Conservation (phyloP, 768 basidiomycete genomes). For the Candolleomyces efflorescens region DNA sequence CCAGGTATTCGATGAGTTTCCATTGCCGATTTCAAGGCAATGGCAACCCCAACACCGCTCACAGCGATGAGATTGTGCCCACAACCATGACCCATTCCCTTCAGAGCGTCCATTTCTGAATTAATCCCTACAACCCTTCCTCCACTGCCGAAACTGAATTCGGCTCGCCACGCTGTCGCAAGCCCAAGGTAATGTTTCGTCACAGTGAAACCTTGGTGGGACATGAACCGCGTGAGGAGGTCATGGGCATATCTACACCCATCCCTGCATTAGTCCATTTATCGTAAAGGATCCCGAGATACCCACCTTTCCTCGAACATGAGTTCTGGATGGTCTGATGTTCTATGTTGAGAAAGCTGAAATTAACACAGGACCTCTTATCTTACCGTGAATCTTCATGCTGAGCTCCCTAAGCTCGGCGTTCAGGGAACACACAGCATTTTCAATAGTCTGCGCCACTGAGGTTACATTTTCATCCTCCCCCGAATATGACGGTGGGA, state of each 20-base stretch:
- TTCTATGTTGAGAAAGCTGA: conserved; percentile 3
- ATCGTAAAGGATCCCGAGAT: neutral
- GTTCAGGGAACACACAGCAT: conserved; percentile 46
- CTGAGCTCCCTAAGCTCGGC: conserved; percentile 59
- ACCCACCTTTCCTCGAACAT: conserved; percentile 61
- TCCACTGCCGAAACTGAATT: conserved; percentile 53
- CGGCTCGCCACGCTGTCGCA: conserved; percentile 75
- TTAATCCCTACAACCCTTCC: conserved; percentile 74
- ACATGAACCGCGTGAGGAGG: conserved; percentile 62
- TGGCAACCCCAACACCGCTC: conserved; percentile 68
- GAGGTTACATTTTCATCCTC: conserved; percentile 23
- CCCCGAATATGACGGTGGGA: conserved; percentile 39
- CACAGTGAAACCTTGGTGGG: conserved; percentile 61
- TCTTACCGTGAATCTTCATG: conserved; percentile 66
- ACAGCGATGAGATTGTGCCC: conserved; percentile 84
- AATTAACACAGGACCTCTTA: neutral
- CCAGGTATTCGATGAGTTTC: conserved; percentile 59
- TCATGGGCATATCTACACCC: conserved; percentile 65
- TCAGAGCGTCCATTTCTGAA: conserved; percentile 72
- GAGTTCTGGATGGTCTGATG: conserved; percentile 60
- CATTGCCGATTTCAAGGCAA: conserved; percentile 69
- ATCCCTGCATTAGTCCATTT: neutral
- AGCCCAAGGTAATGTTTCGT: conserved; percentile 68
- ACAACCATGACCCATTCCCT: conserved; percentile 61
- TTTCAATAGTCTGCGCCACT: conserved; percentile 51